Percentiles rank a stretch among this genome's conserved stretches.
phyloP scores from a whole-genome alignment of 2,329 filamentous ascomycete species.

The Xylaria digitata region DNA sequence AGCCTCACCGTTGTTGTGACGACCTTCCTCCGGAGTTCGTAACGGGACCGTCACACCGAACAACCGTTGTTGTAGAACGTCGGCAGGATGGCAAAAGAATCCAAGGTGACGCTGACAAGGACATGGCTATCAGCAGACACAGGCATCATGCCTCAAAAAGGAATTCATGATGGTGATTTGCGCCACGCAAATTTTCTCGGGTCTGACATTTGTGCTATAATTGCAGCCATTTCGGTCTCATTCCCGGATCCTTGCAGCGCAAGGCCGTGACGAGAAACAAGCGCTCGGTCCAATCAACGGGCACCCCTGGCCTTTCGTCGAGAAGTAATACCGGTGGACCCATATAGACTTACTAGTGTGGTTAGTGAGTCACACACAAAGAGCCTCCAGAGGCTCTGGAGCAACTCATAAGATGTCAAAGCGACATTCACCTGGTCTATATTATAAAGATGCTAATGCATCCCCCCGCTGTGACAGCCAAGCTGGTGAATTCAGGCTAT shows the following conservation, averaged over 20 bases:
- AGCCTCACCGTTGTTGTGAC: slow-evolving; percentile 19
- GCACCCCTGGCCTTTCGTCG: background rate
- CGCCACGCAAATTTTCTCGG: slow-evolving; percentile 39
- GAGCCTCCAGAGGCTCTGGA: background rate
- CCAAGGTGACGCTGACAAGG: slow-evolving; percentile 19
- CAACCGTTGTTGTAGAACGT: background rate
- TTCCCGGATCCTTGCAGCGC: slow-evolving; percentile 28
- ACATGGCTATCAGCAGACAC: slow-evolving; percentile 19
- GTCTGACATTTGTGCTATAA: slow-evolving; percentile 37
- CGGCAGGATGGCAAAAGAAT: background rate
- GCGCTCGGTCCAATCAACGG: slow-evolving; percentile 29
- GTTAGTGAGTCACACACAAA: slow-evolving; percentile 28
- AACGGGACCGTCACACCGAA: slow-evolving; percentile 7
- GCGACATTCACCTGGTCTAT: slow-evolving; percentile 4
- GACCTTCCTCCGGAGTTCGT: slow-evolving; percentile 12
- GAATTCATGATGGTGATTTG: slow-evolving; percentile 4
- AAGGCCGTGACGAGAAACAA: slow-evolving; percentile 24
- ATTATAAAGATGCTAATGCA: slow-evolving; percentile 1
- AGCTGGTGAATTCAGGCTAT: slow-evolving; percentile 16
- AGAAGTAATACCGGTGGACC: slow-evolving; percentile 15
- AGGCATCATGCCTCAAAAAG: slow-evolving; percentile 19
- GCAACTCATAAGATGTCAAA: slow-evolving; percentile 1
- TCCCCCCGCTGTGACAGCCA: slow-evolving; percentile 6
- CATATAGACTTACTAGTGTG: slow-evolving; percentile 18
- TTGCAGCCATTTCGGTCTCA: slow-evolving; percentile 24